Base-by-base conservation (phyloP, 75 land plant species). In the Sequoiadendron giganteum region DNA sequence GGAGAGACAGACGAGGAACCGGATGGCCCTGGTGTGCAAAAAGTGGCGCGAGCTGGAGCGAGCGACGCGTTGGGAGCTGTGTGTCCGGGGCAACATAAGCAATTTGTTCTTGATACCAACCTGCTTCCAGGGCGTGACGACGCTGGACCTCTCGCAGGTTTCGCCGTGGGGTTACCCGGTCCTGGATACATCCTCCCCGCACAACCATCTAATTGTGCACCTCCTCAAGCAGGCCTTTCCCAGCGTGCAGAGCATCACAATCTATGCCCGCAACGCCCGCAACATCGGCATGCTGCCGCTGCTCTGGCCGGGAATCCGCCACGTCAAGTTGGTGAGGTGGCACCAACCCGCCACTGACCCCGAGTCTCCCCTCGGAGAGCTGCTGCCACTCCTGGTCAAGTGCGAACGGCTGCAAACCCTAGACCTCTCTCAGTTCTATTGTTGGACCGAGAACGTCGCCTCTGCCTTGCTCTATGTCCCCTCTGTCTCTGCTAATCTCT, bases 141-240 rank as follows among this genome's bases (percentile, higher is more conserved):
- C 86, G 70, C 94, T 98, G 49, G 97, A 98, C 88, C 93, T 98
- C 85, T 94, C 98, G 1, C 88, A 90, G 85, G 92, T 93, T 83
- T 95, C 98, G 82, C 99, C 99, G 3, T 98, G 99, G 97, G 99
- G 99, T 36, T 92, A 91, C 89, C 87, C 97, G 5, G 88, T 94
- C 32, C 86, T 93, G 54, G 88, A 89, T 16, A 83, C 90, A 4
- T 83, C 78, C 14, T n/a, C 78, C 1, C 58, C 28, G 30, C 38
- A 47, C 5, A 58, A 18, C 39, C 80, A 82, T 11, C 82, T 91
- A 28, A 72, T 90, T 49, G 94, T 84, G 16, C 88, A 47, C 16
- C 34, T 43, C 73, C 89, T 97, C 56, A 85, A 84, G 73, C 75
- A 18, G 25, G 91, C 95, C 56, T 97, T 97, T 80, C 99, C 99